Evolutionary conservation across 768 basidiomycete genomes (phyloP), one percentile per base, ranked within the genome.

Genomic region (Lentinula sp.): DNA sequence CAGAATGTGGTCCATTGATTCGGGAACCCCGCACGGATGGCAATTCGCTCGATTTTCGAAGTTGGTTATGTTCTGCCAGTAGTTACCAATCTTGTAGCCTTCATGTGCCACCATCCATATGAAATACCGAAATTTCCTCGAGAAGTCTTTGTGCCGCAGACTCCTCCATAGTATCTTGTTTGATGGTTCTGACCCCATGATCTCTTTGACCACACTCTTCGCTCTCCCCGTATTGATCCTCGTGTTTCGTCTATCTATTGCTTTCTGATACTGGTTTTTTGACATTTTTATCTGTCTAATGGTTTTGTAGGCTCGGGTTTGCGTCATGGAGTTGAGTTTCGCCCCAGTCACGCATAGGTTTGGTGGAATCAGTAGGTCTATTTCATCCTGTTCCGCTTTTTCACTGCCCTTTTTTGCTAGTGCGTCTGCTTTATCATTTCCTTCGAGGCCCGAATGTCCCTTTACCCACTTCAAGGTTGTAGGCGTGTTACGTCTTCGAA

Each of bases 1-100:
- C 1, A 74, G 64, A 5, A 74, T 73, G 50, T 76, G 73, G 8
- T 69, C 65, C 62, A 75, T 65, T 9, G 67, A 40, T 51, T 75
- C 74, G 11, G 11, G 59, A 0, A 31, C 59, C 0, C 40, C 31
- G 35, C 70, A 70, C 1, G 54, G 39, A 10, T 42, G 37, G 28
- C 56, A 57, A 16, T 10, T 39, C 43, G 56, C 56, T 57, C 40
- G 28, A 32, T 43, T 45, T 21, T 39, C 45, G n/a, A 50, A 50
- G 31, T 34, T 60, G 31, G 31, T 3, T 37, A 50, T 50, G 23
- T 45, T 60, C 15, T 49, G 45, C 59, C 46, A 60, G 28, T 51
- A 39, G 9, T 31, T 13, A 8, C 59, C 50, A n/a, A 5, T 42
- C 42, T 49, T 60, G 35, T 60, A 60, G 15, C 42, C 59, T 16